phyloP scores from a whole-genome alignment of 164 flowering plant genomes.

The Vitis rupestris region DNA sequence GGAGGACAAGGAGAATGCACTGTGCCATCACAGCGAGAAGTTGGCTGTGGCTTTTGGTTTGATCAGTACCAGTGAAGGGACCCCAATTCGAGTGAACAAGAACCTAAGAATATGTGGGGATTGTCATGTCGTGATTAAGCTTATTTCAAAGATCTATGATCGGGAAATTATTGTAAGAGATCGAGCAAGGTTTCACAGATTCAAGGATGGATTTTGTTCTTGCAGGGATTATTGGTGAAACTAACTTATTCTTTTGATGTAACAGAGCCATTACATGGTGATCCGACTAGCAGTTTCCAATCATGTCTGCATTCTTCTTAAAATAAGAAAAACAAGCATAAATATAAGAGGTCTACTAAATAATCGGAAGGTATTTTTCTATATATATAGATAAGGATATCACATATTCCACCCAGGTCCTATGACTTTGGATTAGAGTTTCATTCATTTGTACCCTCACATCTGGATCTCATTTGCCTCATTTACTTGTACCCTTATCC shows the following conservation, averaged over 20 bases:
- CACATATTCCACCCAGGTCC: too few relatives aligned
- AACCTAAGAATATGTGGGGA: constrained; percentile 90
- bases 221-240: constrained; percentile 84
- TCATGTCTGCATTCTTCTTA: neutral
- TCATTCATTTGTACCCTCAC: too few relatives aligned
- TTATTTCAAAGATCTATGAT: constrained; percentile 67
- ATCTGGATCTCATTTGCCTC: too few relatives aligned
- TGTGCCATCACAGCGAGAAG: constrained; percentile 86
- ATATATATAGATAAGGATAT: too few relatives aligned
- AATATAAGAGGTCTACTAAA: too few relatives aligned
- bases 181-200: constrained; percentile 75
- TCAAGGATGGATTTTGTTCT: constrained; percentile 73
- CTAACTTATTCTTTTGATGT: constrained; percentile 1
- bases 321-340: too few relatives aligned
- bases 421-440: too few relatives aligned
- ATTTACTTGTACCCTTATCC: neutral
- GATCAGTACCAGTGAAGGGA: constrained; percentile 45
- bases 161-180: constrained; percentile 82
- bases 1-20: constrained; percentile 84
- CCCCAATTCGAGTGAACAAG: constrained; percentile 74
- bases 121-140: constrained; percentile 77
- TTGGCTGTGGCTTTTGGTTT: constrained; percentile 85
- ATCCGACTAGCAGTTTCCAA: neutral
- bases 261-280: neutral
- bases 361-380: too few relatives aligned